These are phyloP conservation scores for Pseudopyricularia javanii DNA, from an alignment of 2,329 filamentous ascomycete species.

Conservation along the genomic window DNA sequence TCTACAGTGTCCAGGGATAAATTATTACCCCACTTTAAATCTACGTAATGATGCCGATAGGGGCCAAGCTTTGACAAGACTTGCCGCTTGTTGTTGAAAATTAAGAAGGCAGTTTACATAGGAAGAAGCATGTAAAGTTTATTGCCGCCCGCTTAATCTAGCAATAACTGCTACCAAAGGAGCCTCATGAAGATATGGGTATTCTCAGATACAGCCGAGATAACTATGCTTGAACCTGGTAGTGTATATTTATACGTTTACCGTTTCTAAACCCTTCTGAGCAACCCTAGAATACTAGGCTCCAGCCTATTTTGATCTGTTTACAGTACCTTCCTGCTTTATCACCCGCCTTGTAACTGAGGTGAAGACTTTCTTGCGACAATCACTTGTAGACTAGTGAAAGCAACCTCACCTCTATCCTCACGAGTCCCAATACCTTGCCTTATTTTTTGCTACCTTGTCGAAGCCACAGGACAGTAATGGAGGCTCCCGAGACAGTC, in stretches of 20 bases:
- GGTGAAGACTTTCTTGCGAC: background rate
- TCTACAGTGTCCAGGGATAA: no score
- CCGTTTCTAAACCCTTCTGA: background rate
- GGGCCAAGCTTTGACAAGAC: no score
- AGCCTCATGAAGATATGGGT: background rate
- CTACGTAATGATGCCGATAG: no score
- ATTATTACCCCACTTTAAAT: no score
- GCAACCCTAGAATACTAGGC: background rate
- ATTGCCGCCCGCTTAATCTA: no score
- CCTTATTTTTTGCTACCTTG: background rate
- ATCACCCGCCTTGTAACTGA: background rate
- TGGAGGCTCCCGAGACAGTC: background rate
- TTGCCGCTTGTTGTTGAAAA: no score
- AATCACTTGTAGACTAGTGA: background rate
- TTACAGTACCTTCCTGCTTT: background rate
- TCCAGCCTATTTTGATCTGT: background rate
- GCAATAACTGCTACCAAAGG: background rate
- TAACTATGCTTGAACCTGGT: background rate
- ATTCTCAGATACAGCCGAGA: background rate
- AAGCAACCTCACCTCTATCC: background rate
- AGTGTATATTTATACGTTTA: background rate
- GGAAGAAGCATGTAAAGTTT: no score
- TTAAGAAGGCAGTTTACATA: no score
- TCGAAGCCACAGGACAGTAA: background rate
- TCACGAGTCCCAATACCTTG: background rate